These are phyloP conservation scores for Lasiosphaeria hispida DNA, from an alignment of 495 filamentous ascomycete genomes.

Conservation along the genomic window DNA sequence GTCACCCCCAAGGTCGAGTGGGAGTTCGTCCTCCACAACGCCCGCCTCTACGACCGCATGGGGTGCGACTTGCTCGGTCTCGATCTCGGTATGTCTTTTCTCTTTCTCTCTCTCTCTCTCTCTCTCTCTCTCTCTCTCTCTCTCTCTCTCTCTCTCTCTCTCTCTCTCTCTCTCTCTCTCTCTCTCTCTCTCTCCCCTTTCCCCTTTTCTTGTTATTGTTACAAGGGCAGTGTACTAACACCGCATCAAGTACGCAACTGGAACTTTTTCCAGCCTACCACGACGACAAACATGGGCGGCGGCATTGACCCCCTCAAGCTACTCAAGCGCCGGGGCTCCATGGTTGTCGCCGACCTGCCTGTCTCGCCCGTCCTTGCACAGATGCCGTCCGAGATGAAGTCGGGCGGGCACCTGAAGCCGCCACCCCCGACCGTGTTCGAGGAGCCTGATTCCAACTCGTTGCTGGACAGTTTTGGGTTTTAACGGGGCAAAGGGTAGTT, in stretches of 20 bases:
- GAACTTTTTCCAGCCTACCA: constrained; percentile 69
- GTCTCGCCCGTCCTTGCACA: constrained; percentile 32
- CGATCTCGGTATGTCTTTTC: constrained; percentile 57
- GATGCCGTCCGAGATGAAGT: constrained; percentile 40
- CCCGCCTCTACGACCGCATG: constrained; percentile 88
- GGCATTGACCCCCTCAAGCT: constrained; percentile 63
- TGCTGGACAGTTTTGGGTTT: constrained; percentile 80
- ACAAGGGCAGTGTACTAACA: background rate
- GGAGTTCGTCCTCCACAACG: constrained; percentile 87
- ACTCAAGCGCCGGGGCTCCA: constrained; percentile 66
- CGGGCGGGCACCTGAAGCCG: constrained; percentile 51
- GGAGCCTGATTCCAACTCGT: constrained; percentile 82
- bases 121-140: too few species aligned
- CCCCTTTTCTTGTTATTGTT: background rate
- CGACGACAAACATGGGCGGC: constrained; percentile 34
- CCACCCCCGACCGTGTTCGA: constrained; percentile 78
- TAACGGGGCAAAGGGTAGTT: constrained; percentile 19
- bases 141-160: too few species aligned
- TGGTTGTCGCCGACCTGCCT: constrained; percentile 80
- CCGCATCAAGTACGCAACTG: constrained; percentile 64
- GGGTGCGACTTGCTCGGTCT: constrained; percentile 92
- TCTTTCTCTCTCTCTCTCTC: too few species aligned
- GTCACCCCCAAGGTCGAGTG: constrained; percentile 79
- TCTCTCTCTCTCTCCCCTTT: too few species aligned
- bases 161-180: too few species aligned